Evolutionary conservation across 1,139 yeast genomes (phyloP), one percentile per base, ranked within the genome.

Genomic region (Kluyveromyces sp.): DNA sequence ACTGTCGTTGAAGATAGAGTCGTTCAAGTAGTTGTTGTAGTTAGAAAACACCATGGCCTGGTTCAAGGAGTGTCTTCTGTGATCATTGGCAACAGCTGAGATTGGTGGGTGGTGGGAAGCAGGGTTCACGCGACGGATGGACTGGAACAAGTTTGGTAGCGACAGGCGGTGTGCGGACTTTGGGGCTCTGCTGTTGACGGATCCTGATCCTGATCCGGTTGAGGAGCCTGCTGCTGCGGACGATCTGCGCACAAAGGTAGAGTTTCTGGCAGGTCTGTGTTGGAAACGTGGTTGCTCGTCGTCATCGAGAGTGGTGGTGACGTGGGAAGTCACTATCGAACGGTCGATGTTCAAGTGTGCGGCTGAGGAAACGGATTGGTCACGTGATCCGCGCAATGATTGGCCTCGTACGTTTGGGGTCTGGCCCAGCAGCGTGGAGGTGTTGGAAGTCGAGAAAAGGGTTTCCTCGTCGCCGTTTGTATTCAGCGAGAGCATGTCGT

Each of bases 11-110:
- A 27, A 45, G 15, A 46, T 45, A 25, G 42, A 34, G 35, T 50
- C 50, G 42, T 50, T 50, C 43, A 54, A 45, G 25, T 49, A 49
- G 49, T 53, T 53, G 49, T 52, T 55, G 47, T 48, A 55, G 26
- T 41, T 41, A 4, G 49, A 46, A 31, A 50, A 45, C 32, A 37
- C 40, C 38, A 34, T 45, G n/a, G 36, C 31, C 30, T 40, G 40
- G 41, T 39, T 34, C 37, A 41, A 37, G 10, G 39, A 34, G 29
- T 25, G 34, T 8, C 31, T 25, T 21, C 34, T 29, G 35, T 28
- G n/a, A 36, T 37, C 38, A 10, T n/a, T 4, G 32, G 33, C 34
- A 21, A 27, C n/a, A 6, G 32, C n/a, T 25, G 43, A 3, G 7
- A 10, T 5, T 4, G 32, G 6, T 21, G 34, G 33, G 34, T 26